Percentiles rank a stretch among this genome's conserved stretches.
Conservation (phyloP, 345 rosid genomes). For the Cardamine chenopodiifolia region DNA sequence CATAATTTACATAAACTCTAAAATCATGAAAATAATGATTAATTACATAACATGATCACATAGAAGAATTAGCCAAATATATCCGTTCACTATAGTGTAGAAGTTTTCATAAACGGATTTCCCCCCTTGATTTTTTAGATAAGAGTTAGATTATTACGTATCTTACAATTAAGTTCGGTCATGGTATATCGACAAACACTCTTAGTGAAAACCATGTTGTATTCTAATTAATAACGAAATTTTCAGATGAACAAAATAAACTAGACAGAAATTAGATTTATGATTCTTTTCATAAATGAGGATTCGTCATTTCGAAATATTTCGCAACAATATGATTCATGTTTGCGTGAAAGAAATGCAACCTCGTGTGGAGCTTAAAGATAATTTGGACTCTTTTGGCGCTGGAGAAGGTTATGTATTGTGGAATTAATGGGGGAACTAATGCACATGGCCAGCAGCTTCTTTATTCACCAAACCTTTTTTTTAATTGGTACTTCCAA, state of each 20-base stretch:
- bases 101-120: too few relatives aligned
- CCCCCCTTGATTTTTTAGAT: too few relatives aligned
- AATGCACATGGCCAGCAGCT: slow-evolving; percentile 32
- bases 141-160: too few relatives aligned
- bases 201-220: background rate
- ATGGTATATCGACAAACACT: background rate
- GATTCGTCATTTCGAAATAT: background rate
- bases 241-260: background rate
- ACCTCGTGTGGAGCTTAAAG: slow-evolving; percentile 21
- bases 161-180: background rate
- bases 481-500: background rate
- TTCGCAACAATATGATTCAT: background rate
- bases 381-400: slow-evolving; percentile 18
- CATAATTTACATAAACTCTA: too few relatives aligned
- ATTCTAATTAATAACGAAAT: background rate
- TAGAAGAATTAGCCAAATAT: too few relatives aligned
- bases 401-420: slow-evolving; percentile 4
- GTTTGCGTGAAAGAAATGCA: background rate
- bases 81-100: too few relatives aligned
- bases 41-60: too few relatives aligned
- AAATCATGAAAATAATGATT: too few relatives aligned
- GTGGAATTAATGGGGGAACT: background rate
- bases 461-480: background rate
- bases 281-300: background rate
- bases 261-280: background rate